Base-by-base conservation (phyloP, 371 early-diverging fungal genomes). In the Mycotypha africana region DNA sequence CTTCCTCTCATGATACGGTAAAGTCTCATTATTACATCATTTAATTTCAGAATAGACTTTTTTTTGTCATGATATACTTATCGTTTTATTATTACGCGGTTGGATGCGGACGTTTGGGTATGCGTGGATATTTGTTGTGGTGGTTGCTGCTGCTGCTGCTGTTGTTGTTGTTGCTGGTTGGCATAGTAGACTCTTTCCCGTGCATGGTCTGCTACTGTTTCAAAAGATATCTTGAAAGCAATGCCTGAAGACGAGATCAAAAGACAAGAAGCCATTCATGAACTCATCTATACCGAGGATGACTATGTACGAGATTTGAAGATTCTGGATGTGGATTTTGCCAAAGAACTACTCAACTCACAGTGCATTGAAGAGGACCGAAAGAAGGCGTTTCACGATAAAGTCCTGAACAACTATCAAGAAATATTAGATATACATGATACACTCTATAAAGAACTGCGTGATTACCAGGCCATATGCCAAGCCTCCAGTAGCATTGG, bases 211-310 rank as follows among this genome's bases (percentile, higher is more conserved):
- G 79, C 73, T 28, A 65, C 76, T 4, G 87, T 86, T 3, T 77
- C 92, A 3, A 79, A 78, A 42, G 86, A 85, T 8, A 71, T 95
- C 14, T 57, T 86, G 4, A 79, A 86, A 23, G 76, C 82, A 0
- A 78, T 89, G 5, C 83, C 89, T 10, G 69, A 79, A 21, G 56
- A 76, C 30, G 97, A 96, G 63, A 80, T 84, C 51, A 86, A 85
- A 47, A 77, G 96, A 1, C 97, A 96, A 58, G 95, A 96, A 62
- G 86, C 86, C 12, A 90, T 96, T 51, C 93, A 84, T 64, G 97
- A 96, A 68, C 48, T 95, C 31, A 88, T 96, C 31, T 81, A 89
- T 42, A 91, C 90, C 2, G 95, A 95, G 58, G 84, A 85, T 52
- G 92, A 93, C 59, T 96, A 87, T 64, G 91, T 93, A 16, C 81